Conservation (phyloP, 768 basidiomycete genomes). For the Amanita exitialis region DNA sequence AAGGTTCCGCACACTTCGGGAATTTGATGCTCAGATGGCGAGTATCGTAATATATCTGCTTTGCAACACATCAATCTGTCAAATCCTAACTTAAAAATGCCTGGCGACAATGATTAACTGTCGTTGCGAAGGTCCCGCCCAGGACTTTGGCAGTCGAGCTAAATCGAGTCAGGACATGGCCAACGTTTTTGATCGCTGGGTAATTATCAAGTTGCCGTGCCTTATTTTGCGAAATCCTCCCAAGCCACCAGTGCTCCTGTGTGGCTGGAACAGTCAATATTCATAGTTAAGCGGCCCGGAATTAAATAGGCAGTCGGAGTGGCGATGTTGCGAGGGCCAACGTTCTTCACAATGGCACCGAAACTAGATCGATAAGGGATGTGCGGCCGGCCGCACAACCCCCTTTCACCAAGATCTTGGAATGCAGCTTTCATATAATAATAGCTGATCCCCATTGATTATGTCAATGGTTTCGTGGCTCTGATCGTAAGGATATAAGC, state of each 20-base stretch:
- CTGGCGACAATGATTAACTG: background rate
- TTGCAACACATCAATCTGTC: background rate
- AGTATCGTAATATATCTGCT: background rate
- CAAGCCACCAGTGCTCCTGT: background rate
- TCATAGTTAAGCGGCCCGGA: background rate
- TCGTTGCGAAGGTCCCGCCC: background rate
- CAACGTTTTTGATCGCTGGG: background rate
- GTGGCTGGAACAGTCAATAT: background rate
- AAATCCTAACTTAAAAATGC: background rate
- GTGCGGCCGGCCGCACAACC: background rate
- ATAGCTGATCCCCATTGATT: background rate
- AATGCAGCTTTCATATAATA: background rate
- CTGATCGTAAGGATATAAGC: background rate
- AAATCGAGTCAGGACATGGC: background rate
- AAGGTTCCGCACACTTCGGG: background rate
- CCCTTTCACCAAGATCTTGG: background rate
- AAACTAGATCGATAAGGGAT: background rate
- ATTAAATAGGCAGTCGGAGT: background rate
- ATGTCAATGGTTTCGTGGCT: background rate
- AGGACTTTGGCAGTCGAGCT: background rate
- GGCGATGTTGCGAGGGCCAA: background rate
- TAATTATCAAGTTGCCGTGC: background rate
- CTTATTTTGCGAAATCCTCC: background rate
- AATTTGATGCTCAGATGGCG: background rate
- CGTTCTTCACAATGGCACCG: background rate